Percentiles rank a stretch among this genome's conserved stretches.
Conservation (phyloP, 2,329 filamentous ascomycete species). For the Arthrobotrys sinensis region DNA sequence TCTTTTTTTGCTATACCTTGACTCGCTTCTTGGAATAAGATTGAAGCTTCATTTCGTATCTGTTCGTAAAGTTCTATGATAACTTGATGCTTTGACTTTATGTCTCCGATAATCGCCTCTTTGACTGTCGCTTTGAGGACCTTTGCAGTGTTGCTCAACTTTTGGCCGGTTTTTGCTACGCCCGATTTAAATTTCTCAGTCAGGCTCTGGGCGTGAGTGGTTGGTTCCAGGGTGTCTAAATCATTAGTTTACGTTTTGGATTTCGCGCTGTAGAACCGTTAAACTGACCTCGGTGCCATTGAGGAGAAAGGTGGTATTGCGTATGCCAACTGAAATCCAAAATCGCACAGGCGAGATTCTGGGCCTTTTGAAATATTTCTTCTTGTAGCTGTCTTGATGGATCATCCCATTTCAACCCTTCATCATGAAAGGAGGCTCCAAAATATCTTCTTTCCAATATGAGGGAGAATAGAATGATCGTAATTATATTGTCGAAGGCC, state of each 20-base stretch:
- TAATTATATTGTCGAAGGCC: slow-evolving; percentile 34
- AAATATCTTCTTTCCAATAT: slow-evolving; percentile 31
- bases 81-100: slow-evolving; percentile 8
- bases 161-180: background rate
- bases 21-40: slow-evolving; percentile 19
- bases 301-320: slow-evolving; percentile 22
- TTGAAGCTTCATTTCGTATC: background rate
- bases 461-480: slow-evolving; percentile 27
- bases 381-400: slow-evolving; percentile 4
- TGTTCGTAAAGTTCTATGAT: background rate
- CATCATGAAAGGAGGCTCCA: background rate
- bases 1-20: background rate
- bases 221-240: background rate
- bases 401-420: background rate
- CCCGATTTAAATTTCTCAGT: background rate
- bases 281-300: background rate
- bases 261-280: background rate
- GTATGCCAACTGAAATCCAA: slow-evolving; percentile 41
- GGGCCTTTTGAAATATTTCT: slow-evolving; percentile 13
- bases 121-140: background rate
- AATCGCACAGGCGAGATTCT: slow-evolving; percentile 18
- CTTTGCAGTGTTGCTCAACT: background rate
- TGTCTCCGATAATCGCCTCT: slow-evolving; percentile 10
- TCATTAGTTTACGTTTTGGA: background rate
- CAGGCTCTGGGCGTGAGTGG: background rate